These are phyloP conservation scores for Kodamaea ohmeri DNA, from an alignment of 1,139 yeast species.

Conservation along the genomic window DNA sequence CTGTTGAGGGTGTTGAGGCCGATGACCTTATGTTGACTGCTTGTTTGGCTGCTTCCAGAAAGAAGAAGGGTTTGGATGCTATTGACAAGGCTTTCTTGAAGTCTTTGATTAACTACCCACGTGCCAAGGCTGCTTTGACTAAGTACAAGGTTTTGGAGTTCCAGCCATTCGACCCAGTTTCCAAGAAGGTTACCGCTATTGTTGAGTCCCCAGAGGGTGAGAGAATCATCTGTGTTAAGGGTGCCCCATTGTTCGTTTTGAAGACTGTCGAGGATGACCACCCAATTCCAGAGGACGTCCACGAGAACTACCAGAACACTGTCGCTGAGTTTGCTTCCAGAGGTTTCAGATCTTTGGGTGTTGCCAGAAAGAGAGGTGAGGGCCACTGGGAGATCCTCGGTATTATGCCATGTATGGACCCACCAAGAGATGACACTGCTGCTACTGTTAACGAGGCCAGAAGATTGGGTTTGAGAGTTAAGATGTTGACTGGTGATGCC, in stretches of 20 bases:
- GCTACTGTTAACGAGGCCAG: conserved; percentile 93
- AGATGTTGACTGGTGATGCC: conserved; percentile 99
- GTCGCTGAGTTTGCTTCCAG: conserved; percentile 97
- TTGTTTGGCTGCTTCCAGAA: conserved; percentile 97
- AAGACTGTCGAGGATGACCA: conserved; percentile 97
- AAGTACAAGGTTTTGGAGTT: conserved; percentile 93
- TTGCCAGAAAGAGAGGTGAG: conserved; percentile 98
- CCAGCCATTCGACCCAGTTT: conserved; percentile 97
- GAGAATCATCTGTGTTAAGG: conserved; percentile 93
- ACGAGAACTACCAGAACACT: conserved; percentile 93
- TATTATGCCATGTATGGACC: conserved; percentile 98
- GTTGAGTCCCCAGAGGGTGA: conserved; percentile 97
- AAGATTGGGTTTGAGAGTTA: conserved; percentile 89
- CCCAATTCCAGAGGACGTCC: conserved; percentile 93
- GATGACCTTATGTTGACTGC: conserved; percentile 98
- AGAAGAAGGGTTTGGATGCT: conserved; percentile 98
- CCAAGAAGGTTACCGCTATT: conserved; percentile 93
- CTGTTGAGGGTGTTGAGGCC: conserved; percentile 98
- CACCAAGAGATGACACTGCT: conserved; percentile 98
- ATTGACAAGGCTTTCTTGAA: conserved; percentile 96
- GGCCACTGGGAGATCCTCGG: conserved; percentile 98
- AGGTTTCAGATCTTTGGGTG: conserved; percentile 99
- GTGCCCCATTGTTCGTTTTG: conserved; percentile 93
- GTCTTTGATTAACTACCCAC: conserved; percentile 81
- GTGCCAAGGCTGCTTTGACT: conserved; percentile 92